Percentiles rank a stretch among this genome's conserved stretches.
Conservation (phyloP, 2,329 filamentous ascomycete species). For the Epichloe hybrida region DNA sequence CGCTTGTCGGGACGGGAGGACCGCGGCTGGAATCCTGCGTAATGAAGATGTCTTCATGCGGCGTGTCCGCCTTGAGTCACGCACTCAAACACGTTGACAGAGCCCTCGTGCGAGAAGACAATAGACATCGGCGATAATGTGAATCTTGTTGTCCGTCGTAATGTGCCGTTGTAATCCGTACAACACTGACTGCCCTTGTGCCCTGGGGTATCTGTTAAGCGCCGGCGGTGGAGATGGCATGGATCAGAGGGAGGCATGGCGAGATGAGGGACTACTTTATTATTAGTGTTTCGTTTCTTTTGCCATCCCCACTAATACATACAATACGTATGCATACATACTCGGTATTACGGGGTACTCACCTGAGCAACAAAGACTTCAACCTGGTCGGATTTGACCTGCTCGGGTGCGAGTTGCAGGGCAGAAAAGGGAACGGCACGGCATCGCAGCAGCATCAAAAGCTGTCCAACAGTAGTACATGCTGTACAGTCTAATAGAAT, state of each 20-base stretch:
- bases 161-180: background rate
- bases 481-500: too few species aligned
- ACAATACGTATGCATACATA: too few species aligned
- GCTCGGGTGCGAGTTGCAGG: too few species aligned
- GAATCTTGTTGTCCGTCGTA: background rate
- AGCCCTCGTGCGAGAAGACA: background rate
- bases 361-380: too few species aligned
- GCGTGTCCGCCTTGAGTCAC: background rate
- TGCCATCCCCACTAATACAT: background rate
- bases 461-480: too few species aligned
- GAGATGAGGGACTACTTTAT: background rate
- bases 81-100: background rate
- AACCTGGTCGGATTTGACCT: too few species aligned
- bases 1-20: background rate
- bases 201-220: background rate
- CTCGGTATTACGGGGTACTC: background rate
- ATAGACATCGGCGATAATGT: background rate
- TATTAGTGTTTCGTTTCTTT: conserved; percentile 4
- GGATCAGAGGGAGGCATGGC: conserved; percentile 1
- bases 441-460: too few species aligned
- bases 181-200: background rate
- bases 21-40: conserved; percentile 1
- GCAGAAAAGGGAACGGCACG: too few species aligned
- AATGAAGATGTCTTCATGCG: background rate
- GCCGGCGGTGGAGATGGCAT: background rate